Percentiles rank a stretch among this genome's conserved stretches.
These are phyloP conservation scores for Benincasa hispida DNA, from an alignment of 306 rosid species.

Conservation along the genomic window DNA sequence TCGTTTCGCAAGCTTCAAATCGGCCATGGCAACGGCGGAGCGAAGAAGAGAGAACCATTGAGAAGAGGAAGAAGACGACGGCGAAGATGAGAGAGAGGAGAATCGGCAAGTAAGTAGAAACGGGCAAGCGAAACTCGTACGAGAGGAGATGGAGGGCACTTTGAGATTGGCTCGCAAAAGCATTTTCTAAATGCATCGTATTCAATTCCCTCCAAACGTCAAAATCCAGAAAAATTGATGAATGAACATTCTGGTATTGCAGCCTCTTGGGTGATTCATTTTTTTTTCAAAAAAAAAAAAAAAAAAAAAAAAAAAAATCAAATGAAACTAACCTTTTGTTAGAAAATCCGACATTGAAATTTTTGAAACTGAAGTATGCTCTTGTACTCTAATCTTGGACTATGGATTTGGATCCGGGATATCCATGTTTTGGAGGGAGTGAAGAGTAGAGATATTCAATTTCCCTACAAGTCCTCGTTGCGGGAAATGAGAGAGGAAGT, in stretches of 20 bases:
- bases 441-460: too few relatives aligned
- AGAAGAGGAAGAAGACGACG: conserved; percentile 14
- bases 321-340: too few relatives aligned
- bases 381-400: too few relatives aligned
- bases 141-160: conserved; percentile 13
- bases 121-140: not conserved
- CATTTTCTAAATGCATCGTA: conserved; percentile 13
- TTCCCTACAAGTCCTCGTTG: too few relatives aligned
- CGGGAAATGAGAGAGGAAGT: too few relatives aligned
- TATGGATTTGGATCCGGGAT: too few relatives aligned
- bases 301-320: too few relatives aligned
- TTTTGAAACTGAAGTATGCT: too few relatives aligned
- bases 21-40: conserved; percentile 33
- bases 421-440: too few relatives aligned
- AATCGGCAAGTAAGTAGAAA: not conserved
- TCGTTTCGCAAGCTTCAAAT: conserved; percentile 47
- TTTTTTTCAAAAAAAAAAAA: too few relatives aligned
- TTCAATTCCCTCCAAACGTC: not conserved
- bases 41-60: conserved; percentile 61
- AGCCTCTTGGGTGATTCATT: too few relatives aligned
- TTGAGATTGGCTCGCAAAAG: conserved; percentile 20
- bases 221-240: not conserved
- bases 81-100: not conserved
- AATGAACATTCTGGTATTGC: not conserved
- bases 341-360: too few relatives aligned